These are phyloP conservation scores for Gnaphalium uliginosum DNA, from an alignment of 129 eudicot species.

Conservation along the genomic window DNA sequence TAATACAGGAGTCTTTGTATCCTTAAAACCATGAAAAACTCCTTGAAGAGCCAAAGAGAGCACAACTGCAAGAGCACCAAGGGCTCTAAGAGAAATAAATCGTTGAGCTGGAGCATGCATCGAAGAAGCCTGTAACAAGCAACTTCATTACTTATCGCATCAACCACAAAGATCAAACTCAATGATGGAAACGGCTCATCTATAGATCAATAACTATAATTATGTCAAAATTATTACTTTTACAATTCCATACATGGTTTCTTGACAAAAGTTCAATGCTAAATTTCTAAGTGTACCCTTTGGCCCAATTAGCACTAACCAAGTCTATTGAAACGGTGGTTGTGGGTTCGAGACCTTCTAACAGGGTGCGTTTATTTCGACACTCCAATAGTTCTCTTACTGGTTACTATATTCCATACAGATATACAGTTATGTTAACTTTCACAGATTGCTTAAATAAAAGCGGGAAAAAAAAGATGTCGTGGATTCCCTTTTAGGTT, in stretches of 20 bases:
- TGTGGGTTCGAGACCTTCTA: neutral
- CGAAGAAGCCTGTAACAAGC: conserved; percentile 54
- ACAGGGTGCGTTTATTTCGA: neutral
- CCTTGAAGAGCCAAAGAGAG: conserved; percentile 94
- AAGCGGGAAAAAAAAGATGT: no score
- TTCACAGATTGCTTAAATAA: no score
- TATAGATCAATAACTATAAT: no score
- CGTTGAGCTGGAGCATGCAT: conserved; percentile 79
- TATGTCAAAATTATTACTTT: no score
- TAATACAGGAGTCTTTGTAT: conserved; percentile 76
- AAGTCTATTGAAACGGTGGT: neutral
- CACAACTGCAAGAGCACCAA: conserved; percentile 96
- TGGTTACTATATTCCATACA: neutral
- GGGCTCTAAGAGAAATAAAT: conserved; percentile 76
- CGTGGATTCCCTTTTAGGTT: no score
- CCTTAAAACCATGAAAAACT: conserved; percentile 89
- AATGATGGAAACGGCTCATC: neutral
- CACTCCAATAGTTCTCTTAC: neutral
- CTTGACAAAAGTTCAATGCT: neutral
- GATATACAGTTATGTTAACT: neutral
- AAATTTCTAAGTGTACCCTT: neutral
- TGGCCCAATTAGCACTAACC: neutral
- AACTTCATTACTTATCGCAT: neutral
- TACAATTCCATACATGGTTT: neutral
- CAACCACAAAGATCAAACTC: conserved; percentile 5